Evolutionary conservation across 2,329 filamentous ascomycete genomes (phyloP).

Genomic region (Aspergillus tubingensis): DNA sequence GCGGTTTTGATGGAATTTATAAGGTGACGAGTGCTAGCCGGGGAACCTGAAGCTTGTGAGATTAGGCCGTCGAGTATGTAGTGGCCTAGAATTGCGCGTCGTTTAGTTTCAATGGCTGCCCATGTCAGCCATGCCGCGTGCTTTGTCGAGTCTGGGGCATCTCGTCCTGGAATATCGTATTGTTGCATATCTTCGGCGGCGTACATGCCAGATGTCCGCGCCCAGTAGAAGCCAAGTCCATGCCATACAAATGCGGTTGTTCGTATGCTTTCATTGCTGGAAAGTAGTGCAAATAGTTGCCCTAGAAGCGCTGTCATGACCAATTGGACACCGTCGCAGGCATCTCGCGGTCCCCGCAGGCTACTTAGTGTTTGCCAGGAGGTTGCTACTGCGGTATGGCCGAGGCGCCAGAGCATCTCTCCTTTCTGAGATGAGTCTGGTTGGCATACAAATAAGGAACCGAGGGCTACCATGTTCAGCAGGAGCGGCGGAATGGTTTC

Average conservation of each 20-base stretch:
- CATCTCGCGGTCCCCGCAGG: slow-evolving; percentile 18
- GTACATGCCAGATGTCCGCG: slow-evolving; percentile 23
- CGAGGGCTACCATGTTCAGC: slow-evolving; percentile 23
- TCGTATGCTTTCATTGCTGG: slow-evolving; percentile 18
- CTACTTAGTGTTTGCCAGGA: slow-evolving; percentile 22
- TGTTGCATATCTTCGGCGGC: slow-evolving; percentile 1
- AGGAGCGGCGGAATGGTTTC: slow-evolving; percentile 20
- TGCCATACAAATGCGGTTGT: slow-evolving; percentile 22
- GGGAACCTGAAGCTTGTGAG: slow-evolving; percentile 23
- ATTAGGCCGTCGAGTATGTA: slow-evolving; percentile 26
- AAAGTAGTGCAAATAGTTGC: slow-evolving; percentile 21
- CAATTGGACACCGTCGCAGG: slow-evolving; percentile 22
- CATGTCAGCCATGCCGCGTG: slow-evolving; percentile 19
- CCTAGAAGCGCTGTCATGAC: slow-evolving; percentile 21
- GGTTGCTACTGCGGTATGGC: slow-evolving; percentile 23
- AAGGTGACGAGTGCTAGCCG: slow-evolving; percentile 23
- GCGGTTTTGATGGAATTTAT: slow-evolving; percentile 20
- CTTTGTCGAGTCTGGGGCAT: slow-evolving; percentile 12
- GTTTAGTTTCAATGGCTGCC: slow-evolving; percentile 21
- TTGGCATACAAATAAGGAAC: slow-evolving; percentile 21
- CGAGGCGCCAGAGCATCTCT: slow-evolving; percentile 25
- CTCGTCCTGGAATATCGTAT: background rate
- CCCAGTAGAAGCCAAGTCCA: slow-evolving; percentile 25
- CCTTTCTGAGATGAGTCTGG: slow-evolving; percentile 18
- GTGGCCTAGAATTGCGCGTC: slow-evolving; percentile 21